phyloP scores from a whole-genome alignment of 768 basidiomycete genomes.

The Boletus pseudo-olivaceus region DNA sequence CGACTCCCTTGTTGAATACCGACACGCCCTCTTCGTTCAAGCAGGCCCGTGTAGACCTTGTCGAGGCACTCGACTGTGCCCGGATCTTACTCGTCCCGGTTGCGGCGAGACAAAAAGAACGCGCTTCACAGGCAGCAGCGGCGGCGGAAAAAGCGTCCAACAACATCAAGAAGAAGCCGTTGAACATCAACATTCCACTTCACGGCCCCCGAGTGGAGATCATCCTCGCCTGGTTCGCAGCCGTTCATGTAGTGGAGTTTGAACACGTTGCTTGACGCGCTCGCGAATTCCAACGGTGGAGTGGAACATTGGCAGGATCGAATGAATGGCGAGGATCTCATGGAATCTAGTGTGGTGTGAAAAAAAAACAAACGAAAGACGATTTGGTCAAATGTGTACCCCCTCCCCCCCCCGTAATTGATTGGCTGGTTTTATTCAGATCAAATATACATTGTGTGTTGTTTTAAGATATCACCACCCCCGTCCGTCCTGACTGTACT shows the following conservation, averaged over 20 bases:
- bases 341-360: conserved; percentile 10
- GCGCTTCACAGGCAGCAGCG: conserved; percentile 44
- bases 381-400: neutral
- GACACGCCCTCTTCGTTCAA: conserved; percentile 14
- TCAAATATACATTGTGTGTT: neutral
- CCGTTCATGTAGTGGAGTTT: conserved; percentile 73
- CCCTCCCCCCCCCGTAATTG: neutral
- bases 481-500: neutral
- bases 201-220: conserved; percentile 86
- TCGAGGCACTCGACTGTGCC: conserved; percentile 58
- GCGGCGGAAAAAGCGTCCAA: conserved; percentile 45
- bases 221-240: conserved; percentile 80
- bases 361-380: neutral
- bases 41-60: conserved; percentile 37
- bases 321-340: conserved; percentile 10
- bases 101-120: conserved; percentile 56
- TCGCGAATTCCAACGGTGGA: neutral
- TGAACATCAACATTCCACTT: conserved; percentile 75
- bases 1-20: conserved; percentile 19
- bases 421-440: neutral
- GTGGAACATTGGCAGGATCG: neutral
- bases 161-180: conserved; percentile 48
- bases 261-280: conserved; percentile 37
- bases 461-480: neutral
- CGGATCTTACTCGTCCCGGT: conserved; percentile 76